A percentile compares a stretch with the other conserved stretches of the same genome.
phyloP scores from a whole-genome alignment of 2,329 filamentous ascomycete genomes.

The Magnaporthiopsis rhizophila region DNA sequence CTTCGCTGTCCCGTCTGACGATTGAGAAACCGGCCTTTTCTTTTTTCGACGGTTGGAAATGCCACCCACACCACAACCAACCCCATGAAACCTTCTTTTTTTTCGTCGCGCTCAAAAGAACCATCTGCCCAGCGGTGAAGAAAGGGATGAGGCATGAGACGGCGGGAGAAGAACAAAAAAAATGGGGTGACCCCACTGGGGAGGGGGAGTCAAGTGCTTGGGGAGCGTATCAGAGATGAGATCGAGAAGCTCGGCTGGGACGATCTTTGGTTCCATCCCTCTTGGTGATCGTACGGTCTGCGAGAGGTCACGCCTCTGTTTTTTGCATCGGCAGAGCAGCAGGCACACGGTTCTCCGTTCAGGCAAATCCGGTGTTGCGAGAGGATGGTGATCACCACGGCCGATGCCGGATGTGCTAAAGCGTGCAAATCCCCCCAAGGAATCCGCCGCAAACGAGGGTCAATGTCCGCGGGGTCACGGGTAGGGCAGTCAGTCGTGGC shows the following conservation, averaged over 20 bases:
- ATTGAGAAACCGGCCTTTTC: background rate
- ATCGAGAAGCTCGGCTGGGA: background rate
- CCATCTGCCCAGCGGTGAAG: background rate
- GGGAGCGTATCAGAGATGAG: background rate
- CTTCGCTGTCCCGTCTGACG: background rate
- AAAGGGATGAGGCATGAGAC: conserved; percentile 3
- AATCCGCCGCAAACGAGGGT: background rate
- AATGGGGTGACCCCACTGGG: background rate
- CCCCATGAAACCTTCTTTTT: conserved; percentile 1
- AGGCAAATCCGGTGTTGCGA: too few species aligned
- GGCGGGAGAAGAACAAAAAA: background rate
- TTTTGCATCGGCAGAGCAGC: background rate
- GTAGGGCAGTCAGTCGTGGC: background rate
- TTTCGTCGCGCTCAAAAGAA: background rate
- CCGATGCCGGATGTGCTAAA: background rate
- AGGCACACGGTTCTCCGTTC: too few species aligned
- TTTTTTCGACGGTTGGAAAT: conserved; percentile 1
- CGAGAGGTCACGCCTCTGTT: background rate
- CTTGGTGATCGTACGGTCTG: background rate
- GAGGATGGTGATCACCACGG: background rate
- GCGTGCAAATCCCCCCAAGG: too few species aligned
- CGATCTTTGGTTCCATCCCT: background rate
- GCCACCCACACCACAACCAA: background rate
- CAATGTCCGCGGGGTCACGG: background rate
- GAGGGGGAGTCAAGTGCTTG: background rate